A percentile compares a stretch with the other conserved stretches of the same genome.
These are phyloP conservation scores for Trifolium fragiferum DNA, from an alignment of 306 rosid species.

Conservation along the genomic window DNA sequence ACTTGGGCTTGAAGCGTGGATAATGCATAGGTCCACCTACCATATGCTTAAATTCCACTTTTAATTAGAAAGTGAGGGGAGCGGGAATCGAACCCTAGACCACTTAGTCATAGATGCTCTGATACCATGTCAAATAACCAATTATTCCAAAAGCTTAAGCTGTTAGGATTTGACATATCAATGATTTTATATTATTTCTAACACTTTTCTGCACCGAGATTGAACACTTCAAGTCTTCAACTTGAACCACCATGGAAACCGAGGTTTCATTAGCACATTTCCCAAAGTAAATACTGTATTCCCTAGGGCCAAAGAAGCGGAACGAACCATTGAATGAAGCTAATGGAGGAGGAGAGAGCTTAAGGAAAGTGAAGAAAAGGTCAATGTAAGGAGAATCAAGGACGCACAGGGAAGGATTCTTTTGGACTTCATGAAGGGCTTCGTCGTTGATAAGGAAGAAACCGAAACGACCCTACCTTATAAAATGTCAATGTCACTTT, in stretches of 20 bases:
- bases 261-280: slow-evolving; percentile 78
- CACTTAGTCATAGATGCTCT: too few species aligned
- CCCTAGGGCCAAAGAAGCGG: slow-evolving; percentile 73
- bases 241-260: slow-evolving; percentile 78
- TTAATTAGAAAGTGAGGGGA: too few species aligned
- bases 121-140: too few species aligned
- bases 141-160: too few species aligned
- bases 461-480: slow-evolving; percentile 67
- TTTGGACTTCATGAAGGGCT: slow-evolving; percentile 83
- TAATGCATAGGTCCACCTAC: too few species aligned
- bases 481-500: too few species aligned
- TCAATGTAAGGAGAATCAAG: slow-evolving; percentile 66
- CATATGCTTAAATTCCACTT: too few species aligned
- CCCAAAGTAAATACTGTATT: slow-evolving; percentile 86
- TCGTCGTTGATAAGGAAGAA: slow-evolving; percentile 91
- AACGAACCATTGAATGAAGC: slow-evolving; percentile 61
- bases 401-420: slow-evolving; percentile 76
- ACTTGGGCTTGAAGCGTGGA: too few species aligned
- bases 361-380: slow-evolving; percentile 67
- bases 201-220: slow-evolving; percentile 67
- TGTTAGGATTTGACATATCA: too few species aligned
- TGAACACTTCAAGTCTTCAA: slow-evolving; percentile 77
- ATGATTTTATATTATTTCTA: too few species aligned
- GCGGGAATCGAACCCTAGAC: too few species aligned
- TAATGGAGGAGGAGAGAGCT: slow-evolving; percentile 73